These are phyloP conservation scores for Aplosporella prunicola DNA, from an alignment of 2,329 filamentous ascomycete species.

Conservation along the genomic window DNA sequence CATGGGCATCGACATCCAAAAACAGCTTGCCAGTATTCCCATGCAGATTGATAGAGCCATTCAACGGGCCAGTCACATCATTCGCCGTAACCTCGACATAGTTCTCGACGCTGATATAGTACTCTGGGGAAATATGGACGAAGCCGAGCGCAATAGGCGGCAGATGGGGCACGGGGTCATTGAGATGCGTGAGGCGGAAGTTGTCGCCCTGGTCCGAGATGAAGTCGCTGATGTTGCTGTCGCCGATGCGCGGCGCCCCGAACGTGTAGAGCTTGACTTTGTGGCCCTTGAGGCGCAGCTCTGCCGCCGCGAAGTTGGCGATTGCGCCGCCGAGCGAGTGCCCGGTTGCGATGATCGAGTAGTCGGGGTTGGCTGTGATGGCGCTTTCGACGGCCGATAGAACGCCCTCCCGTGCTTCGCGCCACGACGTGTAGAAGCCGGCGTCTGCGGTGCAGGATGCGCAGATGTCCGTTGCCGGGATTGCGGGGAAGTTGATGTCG, in stretches of 20 bases:
- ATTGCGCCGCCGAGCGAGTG: slow-evolving; percentile 62
- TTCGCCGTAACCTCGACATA: slow-evolving; percentile 14
- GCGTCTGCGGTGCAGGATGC: slow-evolving; percentile 43
- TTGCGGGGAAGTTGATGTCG: slow-evolving; percentile 39
- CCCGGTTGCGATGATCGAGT: slow-evolving; percentile 50
- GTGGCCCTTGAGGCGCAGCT: slow-evolving; percentile 43
- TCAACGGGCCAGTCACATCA: slow-evolving; percentile 17
- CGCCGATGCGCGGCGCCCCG: slow-evolving; percentile 58
- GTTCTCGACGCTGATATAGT: slow-evolving; percentile 35
- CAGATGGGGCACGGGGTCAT: slow-evolving; percentile 60
- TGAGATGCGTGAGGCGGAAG: slow-evolving; percentile 56
- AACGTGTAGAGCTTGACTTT: slow-evolving; percentile 55
- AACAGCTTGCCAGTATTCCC: slow-evolving; percentile 25
- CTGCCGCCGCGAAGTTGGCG: slow-evolving; percentile 49
- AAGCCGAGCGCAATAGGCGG: slow-evolving; percentile 52
- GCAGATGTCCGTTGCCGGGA: slow-evolving; percentile 31
- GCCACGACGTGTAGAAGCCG: slow-evolving; percentile 53
- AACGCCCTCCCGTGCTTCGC: slow-evolving; percentile 40
- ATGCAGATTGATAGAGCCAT: slow-evolving; percentile 16
- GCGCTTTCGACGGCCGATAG: slow-evolving; percentile 38
- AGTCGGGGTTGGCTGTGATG: slow-evolving; percentile 39
- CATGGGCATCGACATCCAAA: slow-evolving; percentile 22
- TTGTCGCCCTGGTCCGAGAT: slow-evolving; percentile 45
- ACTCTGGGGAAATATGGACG: slow-evolving; percentile 60
- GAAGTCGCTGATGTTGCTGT: slow-evolving; percentile 44